Base-by-base conservation (phyloP, 2,329 filamentous ascomycete genomes). In the Colletotrichum caudatum region DNA sequence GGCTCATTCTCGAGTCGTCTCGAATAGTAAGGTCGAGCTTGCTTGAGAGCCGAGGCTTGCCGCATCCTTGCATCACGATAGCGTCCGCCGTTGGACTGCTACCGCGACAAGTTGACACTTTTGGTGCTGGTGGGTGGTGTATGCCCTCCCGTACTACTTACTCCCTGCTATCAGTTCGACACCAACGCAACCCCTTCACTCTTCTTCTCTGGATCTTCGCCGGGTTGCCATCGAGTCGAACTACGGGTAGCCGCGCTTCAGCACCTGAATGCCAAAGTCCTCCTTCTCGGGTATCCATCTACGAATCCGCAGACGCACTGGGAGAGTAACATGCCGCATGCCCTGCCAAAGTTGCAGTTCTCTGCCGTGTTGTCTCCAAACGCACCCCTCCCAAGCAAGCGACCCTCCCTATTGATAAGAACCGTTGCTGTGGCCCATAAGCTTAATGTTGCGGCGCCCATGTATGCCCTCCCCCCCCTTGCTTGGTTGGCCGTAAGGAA, bases 331-430 rank as follows among this genome's bases (percentile, higher is more conserved):
- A 41, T 18, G 14, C 39, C 39, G 39, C 39, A 41, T 41, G 39
- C 39, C 14, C 1, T 14, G 39, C 39, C 39, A 41, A 16, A 5
- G 39, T 16, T 11, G 39, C 5, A 44, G 33, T 46, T n/a, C 48
- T 53, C n/a, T 63, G 48, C 48, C 35, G 37, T 14, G 3, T 39
- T 39, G 20, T 33, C 64, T 57, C 56, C 29, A 48, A 41, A 41
- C 46, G 12, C 46, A 18, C n/a, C 54, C 53, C 69, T 58, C 53
- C 64, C 69, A 44, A 29, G 29, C 29, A 29, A 29, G 35, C 60
- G 48, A 69, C 59, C 69, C 65, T 64, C 54, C 66, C 48, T 48
- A 72, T 59, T 62, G 66, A 72, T 71, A 72, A 71, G 70, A 71
- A 62, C 66, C 70, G 61, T 66, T 41, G 26, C 44, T 18, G 35